phyloP scores from a whole-genome alignment of 805 yeast species.

The Ogataea neopini region DNA sequence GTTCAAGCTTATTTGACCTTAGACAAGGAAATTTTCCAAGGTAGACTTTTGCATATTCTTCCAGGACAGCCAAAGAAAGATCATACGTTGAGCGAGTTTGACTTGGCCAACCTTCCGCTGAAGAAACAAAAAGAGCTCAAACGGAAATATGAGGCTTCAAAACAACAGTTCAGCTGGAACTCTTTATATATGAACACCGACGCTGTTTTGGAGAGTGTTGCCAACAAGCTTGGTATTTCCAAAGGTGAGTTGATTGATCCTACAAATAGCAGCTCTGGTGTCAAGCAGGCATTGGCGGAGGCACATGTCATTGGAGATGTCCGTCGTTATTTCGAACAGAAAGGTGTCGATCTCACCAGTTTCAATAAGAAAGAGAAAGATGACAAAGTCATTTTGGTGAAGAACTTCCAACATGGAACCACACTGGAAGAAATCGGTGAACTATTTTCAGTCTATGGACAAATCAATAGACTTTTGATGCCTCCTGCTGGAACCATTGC shows the following conservation, averaged over 20 bases:
- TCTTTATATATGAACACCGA: constrained; percentile 87
- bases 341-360: constrained; percentile 79
- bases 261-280: constrained; percentile 83
- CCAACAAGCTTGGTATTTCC: constrained; percentile 75
- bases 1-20: constrained; percentile 67
- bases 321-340: constrained; percentile 78
- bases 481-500: constrained; percentile 98
- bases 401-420: constrained; percentile 90
- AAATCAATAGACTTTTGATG: constrained; percentile 76
- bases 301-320: constrained; percentile 94
- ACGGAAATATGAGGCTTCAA: constrained; percentile 80
- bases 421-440: constrained; percentile 78
- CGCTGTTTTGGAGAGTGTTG: constrained; percentile 90
- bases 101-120: constrained; percentile 83
- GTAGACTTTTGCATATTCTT: constrained; percentile 84
- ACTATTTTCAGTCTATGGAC: constrained; percentile 78
- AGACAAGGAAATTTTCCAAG: constrained; percentile 92
- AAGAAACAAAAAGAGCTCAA: constrained; percentile 88
- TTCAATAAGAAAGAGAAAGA: constrained; percentile 72
- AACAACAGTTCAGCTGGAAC: constrained; percentile 91
- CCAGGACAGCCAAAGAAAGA: constrained; percentile 83
- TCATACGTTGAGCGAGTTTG: constrained; percentile 87
- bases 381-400: constrained; percentile 77
- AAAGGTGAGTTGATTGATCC: constrained; percentile 88
- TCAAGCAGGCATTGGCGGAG: constrained; percentile 95